Percentiles rank a stretch among this genome's conserved stretches.
Evolutionary conservation across 345 rosid genomes (phyloP).

Genomic region (Sisymbrium irio): DNA sequence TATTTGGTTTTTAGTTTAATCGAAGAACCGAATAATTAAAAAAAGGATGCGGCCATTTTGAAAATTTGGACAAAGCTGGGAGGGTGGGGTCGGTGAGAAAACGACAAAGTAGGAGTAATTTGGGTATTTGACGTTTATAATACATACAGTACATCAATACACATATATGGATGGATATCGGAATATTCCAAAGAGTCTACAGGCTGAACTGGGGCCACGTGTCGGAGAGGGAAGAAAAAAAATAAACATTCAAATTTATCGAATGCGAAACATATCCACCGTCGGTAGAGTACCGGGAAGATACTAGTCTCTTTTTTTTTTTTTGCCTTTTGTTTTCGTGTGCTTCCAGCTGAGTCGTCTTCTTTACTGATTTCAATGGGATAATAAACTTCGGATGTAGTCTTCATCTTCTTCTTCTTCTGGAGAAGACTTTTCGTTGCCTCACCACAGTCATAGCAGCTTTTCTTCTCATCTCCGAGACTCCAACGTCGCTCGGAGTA

Average conservation of each 20-base stretch:
- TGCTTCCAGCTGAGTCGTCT: too few relatives aligned
- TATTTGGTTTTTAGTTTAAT: conserved; percentile 5
- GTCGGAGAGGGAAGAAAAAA: conserved; percentile 20
- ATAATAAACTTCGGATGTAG: too few relatives aligned
- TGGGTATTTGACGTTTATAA: background rate
- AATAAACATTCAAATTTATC: background rate
- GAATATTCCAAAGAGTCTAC: conserved; percentile 30
- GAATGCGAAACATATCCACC: background rate
- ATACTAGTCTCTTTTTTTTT: too few relatives aligned
- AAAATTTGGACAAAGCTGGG: conserved; percentile 32
- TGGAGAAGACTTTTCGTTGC: too few relatives aligned
- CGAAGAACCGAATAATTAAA: background rate
- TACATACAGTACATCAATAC: background rate
- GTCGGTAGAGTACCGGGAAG: background rate
- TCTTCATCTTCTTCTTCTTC: too few relatives aligned
- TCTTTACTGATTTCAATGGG: too few relatives aligned
- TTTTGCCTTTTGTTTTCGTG: too few relatives aligned
- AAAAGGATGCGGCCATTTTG: conserved; percentile 16
- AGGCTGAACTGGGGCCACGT: conserved; percentile 24
- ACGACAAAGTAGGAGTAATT: conserved; percentile 27
- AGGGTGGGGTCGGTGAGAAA: conserved; percentile 20
- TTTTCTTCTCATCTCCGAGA: too few relatives aligned
- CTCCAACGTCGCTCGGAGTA: too few relatives aligned
- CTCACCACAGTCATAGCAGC: too few relatives aligned
- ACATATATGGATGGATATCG: background rate